phyloP scores from a whole-genome alignment of 345 rosid genomes.

The Noccaea bulbosa region DNA sequence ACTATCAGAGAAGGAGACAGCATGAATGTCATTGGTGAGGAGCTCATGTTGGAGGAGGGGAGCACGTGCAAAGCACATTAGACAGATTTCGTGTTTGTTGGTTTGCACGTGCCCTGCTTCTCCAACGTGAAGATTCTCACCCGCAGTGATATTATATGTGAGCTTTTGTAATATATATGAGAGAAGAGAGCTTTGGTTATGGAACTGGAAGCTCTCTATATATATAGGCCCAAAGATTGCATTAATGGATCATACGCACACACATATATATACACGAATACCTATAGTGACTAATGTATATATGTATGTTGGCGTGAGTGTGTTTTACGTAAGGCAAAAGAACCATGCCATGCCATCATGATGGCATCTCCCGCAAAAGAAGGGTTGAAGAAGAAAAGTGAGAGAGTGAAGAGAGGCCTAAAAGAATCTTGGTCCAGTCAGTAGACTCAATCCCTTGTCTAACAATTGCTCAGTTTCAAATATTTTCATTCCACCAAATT shows the following conservation, averaged over 20 bases:
- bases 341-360: slow-evolving; percentile 60
- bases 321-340: slow-evolving; percentile 39
- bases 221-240: slow-evolving; percentile 40
- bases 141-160: slow-evolving; percentile 33
- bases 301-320: slow-evolving; percentile 36
- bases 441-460: slow-evolving; percentile 16
- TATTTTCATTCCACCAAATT: slow-evolving; percentile 7
- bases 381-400: slow-evolving; percentile 32
- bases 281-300: not conserved
- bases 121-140: slow-evolving; percentile 80
- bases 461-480: slow-evolving; percentile 8
- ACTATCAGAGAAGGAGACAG: slow-evolving; percentile 5
- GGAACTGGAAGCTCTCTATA: slow-evolving; percentile 28
- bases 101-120: slow-evolving; percentile 99
- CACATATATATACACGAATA: not conserved
- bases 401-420: slow-evolving; percentile 20
- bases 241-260: slow-evolving; percentile 35
- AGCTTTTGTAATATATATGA: slow-evolving; percentile 12
- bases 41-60: slow-evolving; percentile 92
- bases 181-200: slow-evolving; percentile 23
- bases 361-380: slow-evolving; percentile 46
- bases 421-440: slow-evolving; percentile 26
- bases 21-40: slow-evolving; percentile 44
- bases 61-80: slow-evolving; percentile 77
- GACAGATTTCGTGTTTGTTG: not conserved